These are phyloP conservation scores for thale cress (Arabidopsis thaliana) DNA, from an alignment of 345 rosid species.

Conservation along the genomic window DNA sequence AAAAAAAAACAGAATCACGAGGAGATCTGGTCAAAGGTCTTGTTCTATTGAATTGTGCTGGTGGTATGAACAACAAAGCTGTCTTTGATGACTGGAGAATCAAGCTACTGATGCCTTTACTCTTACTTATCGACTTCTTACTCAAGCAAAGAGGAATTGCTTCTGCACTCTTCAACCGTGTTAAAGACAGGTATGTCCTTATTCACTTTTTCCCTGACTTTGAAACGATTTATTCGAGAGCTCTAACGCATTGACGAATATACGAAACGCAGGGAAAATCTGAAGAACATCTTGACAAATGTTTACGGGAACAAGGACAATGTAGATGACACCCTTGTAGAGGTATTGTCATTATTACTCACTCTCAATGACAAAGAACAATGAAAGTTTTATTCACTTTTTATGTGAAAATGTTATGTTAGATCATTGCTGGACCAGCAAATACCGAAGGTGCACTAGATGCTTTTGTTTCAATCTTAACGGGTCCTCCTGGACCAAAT, in stretches of 20 bases:
- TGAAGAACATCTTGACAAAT: slow-evolving; percentile 66
- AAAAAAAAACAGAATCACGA: slow-evolving; percentile 50
- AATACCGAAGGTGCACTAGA: slow-evolving; percentile 83
- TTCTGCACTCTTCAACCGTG: slow-evolving; percentile 71
- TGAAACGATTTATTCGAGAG: not conserved
- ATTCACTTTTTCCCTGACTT: not conserved
- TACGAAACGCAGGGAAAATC: slow-evolving; percentile 60
- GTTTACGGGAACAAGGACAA: slow-evolving; percentile 78
- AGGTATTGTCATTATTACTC: slow-evolving; percentile 51
- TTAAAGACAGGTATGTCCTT: slow-evolving; percentile 63
- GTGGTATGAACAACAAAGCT: slow-evolving; percentile 98
- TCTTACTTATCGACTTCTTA: slow-evolving; percentile 77
- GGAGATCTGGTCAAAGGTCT: slow-evolving; percentile 67
- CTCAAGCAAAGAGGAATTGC: slow-evolving; percentile 73
- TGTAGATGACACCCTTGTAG: slow-evolving; percentile 80
- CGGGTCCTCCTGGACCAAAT: slow-evolving; percentile 96
- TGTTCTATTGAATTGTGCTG: slow-evolving; percentile 85
- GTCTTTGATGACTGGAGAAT: slow-evolving; percentile 97
- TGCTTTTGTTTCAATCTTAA: slow-evolving; percentile 82
- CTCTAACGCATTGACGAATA: not conserved
- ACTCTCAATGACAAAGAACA: slow-evolving; percentile 1
- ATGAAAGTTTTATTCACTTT: not conserved
- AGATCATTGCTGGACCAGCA: slow-evolving; percentile 86
- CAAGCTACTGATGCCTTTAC: slow-evolving; percentile 73
- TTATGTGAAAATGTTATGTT: slow-evolving; percentile 34